phyloP scores from a whole-genome alignment of 1,284 basidiomycete genomes.

The Xerocomus tenax region DNA sequence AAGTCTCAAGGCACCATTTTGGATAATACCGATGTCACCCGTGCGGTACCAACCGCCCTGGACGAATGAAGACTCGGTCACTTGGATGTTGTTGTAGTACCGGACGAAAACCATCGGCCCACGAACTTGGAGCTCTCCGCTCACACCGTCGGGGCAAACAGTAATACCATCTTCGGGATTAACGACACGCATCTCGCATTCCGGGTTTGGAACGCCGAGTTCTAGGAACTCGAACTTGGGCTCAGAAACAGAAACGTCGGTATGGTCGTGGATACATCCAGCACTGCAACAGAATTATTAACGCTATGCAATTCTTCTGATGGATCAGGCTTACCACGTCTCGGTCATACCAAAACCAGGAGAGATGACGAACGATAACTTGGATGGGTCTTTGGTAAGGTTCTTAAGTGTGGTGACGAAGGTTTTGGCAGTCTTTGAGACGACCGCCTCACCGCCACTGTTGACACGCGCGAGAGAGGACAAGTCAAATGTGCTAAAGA shows the following conservation, averaged over 20 bases:
- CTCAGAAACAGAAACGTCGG: constrained; percentile 7
- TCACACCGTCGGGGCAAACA: constrained; percentile 19
- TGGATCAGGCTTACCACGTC: constrained; percentile 21
- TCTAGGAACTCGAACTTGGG: constrained; percentile 20
- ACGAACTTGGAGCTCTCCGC: constrained; percentile 32
- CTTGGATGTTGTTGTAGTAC: constrained; percentile 32
- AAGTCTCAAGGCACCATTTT: constrained; percentile 30
- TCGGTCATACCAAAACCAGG: constrained; percentile 39
- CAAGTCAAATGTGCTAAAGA: constrained; percentile 27
- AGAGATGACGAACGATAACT: constrained; percentile 25
- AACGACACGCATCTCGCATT: constrained; percentile 25
- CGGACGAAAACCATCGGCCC: constrained; percentile 32
- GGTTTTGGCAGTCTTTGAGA: constrained; percentile 31
- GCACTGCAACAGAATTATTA: constrained; percentile 18
- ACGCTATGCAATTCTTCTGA: background rate
- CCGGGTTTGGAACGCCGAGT: constrained; percentile 18
- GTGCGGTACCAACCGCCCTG: constrained; percentile 36
- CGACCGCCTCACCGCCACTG: constrained; percentile 36
- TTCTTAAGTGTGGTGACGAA: constrained; percentile 29
- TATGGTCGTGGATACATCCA: constrained; percentile 28
- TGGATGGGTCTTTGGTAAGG: constrained; percentile 9
- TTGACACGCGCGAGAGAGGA: constrained; percentile 26
- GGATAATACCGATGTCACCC: constrained; percentile 33
- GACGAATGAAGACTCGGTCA: constrained; percentile 30
- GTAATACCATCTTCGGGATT: constrained; percentile 22